Conservation (phyloP, 257 asterid genomes). For the Solanum sejunctum region DNA sequence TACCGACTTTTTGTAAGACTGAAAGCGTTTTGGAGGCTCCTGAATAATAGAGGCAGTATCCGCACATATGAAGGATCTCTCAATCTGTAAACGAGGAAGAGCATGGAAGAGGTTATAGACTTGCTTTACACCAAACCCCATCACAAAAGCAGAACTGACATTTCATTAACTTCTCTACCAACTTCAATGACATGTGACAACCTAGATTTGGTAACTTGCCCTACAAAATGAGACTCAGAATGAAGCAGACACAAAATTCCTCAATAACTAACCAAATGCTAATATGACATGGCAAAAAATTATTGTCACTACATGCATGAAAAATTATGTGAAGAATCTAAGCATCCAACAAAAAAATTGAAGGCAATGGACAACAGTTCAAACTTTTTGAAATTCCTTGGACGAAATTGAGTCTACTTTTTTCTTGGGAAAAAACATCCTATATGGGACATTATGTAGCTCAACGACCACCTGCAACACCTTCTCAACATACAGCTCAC, state of each 20-base stretch:
- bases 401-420: not conserved
- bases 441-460: not conserved
- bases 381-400: not conserved
- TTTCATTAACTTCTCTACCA: not conserved
- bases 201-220: not conserved
- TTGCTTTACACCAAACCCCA: not conserved
- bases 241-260: not conserved
- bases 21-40: conserved; percentile 60
- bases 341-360: not conserved
- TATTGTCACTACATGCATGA: not conserved
- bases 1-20: conserved; percentile 63
- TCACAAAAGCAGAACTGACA: not conserved
- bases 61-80: conserved; percentile 72
- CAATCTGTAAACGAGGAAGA: conserved; percentile 40
- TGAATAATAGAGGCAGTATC: conserved; percentile 90
- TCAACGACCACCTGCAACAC: not conserved
- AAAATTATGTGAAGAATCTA: not conserved
- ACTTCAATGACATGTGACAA: not conserved
- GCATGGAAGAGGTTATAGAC: not conserved
- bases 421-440: not conserved
- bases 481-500: not conserved
- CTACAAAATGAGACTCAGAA: not conserved
- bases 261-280: not conserved
- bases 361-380: not conserved
- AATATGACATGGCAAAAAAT: not conserved